Evolutionary conservation across 164 flowering plant genomes (phyloP), one percentile per base, ranked within the genome.

Genomic region (Nymphaea thermarum): DNA sequence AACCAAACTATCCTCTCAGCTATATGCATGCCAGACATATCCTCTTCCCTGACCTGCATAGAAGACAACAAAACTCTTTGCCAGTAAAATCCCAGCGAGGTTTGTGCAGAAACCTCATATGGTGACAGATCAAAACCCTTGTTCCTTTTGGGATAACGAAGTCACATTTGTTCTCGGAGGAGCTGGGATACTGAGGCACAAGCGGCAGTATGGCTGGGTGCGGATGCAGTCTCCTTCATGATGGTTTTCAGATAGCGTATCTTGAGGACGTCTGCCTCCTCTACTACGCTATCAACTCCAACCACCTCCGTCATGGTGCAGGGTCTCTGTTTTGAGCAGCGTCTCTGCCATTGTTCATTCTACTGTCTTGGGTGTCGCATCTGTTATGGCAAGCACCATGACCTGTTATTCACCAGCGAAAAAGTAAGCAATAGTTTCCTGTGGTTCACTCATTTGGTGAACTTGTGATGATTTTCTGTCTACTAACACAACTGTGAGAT

Each of bases 41-140:
- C 68, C 90, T 82, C 62, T 87, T 72, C 43, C 88, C 87, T 0
- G 84, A 81, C 4, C 89, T 85, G 62, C 82, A 87, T 0, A 87
- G 87, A 47, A 85, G 66, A 64, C 74, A 85, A 36, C 67, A 53
- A 43, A 80, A 76, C 65, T 74, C 64, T 1, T 71, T 70, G 11
- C 83, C 83, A 1, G 12, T 68, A 17, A 47, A 74, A 16, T 76
- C 80, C 36, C 64, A 61, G 15, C n/a, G 11, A 2, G 44, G 5
- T 2, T 18, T 44, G 3, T n/a, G 25, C 16, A 80, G 41, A 63
- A 80, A 78, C 67, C 83, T 72, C 69, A 76, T 78, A 0, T 78
- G 81, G 42, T 25, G 36, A 25, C 36, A 25, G 0, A 79, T 5
- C 7, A 80, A 67, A 6, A 85, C 67, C 0, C 43, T 45, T 0